A percentile compares a stretch with the other conserved stretches of the same genome.
Evolutionary conservation across 192 early-diverging fungal species (phyloP).

Genomic region (Coemansia sp.): DNA sequence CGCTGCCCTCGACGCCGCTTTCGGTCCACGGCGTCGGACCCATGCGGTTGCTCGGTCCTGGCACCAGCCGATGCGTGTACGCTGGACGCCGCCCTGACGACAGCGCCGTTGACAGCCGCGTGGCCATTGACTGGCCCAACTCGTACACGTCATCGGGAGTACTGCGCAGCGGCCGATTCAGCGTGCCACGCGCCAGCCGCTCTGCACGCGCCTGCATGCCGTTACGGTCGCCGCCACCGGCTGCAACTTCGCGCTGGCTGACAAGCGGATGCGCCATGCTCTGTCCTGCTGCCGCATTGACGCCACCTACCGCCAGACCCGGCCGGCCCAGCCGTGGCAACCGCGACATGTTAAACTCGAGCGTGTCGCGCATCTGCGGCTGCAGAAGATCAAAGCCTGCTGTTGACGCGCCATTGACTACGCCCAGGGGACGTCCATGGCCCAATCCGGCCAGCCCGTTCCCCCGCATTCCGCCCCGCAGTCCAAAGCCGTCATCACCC

Average conservation of each 20-base stretch:
- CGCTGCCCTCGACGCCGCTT: neutral
- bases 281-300: conserved; percentile 12
- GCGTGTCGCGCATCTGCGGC: neutral
- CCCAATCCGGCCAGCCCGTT: conserved; percentile 3
- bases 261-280: conserved; percentile 45
- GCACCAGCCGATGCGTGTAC: conserved; percentile 24
- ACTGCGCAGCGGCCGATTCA: conserved; percentile 22
- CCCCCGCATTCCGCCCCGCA: conserved; percentile 7
- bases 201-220: conserved; percentile 42
- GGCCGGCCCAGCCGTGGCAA: conserved; percentile 24
- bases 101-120: conserved; percentile 28
- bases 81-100: conserved; percentile 43
- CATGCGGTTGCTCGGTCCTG: conserved; percentile 23
- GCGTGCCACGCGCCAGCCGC: conserved; percentile 32
- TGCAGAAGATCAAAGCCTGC: conserved; percentile 1
- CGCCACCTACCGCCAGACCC: conserved; percentile 18
- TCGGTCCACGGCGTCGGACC: conserved; percentile 17
- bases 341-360: conserved; percentile 26
- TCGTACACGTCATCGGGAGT: conserved; percentile 42
- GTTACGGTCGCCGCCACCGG: conserved; percentile 18
- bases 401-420: conserved; percentile 24
- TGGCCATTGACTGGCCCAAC: conserved; percentile 34
- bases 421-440: conserved; percentile 24
- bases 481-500: conserved; percentile 8
- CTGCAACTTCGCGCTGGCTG: conserved; percentile 12